Evolutionary conservation across 257 asterid species (phyloP).

Genomic region (Buddleja alternifolia): DNA sequence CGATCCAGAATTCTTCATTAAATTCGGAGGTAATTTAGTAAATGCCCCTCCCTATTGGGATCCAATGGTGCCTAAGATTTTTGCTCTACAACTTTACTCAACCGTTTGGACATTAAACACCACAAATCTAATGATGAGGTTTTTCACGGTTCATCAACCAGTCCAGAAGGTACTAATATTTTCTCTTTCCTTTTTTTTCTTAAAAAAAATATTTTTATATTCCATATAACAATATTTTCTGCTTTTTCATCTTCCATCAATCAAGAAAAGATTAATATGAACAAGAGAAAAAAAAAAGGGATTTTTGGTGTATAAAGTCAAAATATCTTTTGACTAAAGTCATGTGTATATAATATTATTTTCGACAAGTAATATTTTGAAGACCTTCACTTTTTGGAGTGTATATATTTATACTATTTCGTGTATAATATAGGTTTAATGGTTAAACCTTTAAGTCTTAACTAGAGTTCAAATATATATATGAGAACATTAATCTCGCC

Average conservation of each 20-base stretch:
- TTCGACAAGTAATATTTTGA: too few relatives aligned
- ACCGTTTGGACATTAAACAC: constrained; percentile 48
- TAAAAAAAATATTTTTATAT: not conserved
- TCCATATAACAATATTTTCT: not conserved
- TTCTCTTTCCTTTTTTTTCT: not conserved
- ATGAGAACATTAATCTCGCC: too few relatives aligned
- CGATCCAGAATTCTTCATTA: too few relatives aligned
- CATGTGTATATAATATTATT: too few relatives aligned
- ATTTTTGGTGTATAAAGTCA: too few relatives aligned
- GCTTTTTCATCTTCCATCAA: not conserved
- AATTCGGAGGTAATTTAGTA: too few relatives aligned
- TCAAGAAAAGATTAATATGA: not conserved
- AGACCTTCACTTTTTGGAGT: too few relatives aligned
- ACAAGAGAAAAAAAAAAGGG: not conserved
- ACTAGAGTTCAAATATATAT: too few relatives aligned
- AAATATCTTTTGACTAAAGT: constrained; percentile 24
- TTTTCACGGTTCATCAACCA: constrained; percentile 43
- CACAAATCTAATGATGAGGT: constrained; percentile 48
- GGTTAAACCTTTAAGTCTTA: too few relatives aligned
- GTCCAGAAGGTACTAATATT: constrained; percentile 69
- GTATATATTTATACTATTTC: too few relatives aligned
- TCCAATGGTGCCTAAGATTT: constrained; percentile 72
- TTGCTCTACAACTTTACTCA: constrained; percentile 63
- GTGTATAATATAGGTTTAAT: too few relatives aligned
- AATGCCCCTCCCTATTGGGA: too few relatives aligned